Evolutionary conservation across 2,329 filamentous ascomycete genomes (phyloP), one percentile per base, ranked within the genome.

Genomic region (Chrysoporthe puriensis): DNA sequence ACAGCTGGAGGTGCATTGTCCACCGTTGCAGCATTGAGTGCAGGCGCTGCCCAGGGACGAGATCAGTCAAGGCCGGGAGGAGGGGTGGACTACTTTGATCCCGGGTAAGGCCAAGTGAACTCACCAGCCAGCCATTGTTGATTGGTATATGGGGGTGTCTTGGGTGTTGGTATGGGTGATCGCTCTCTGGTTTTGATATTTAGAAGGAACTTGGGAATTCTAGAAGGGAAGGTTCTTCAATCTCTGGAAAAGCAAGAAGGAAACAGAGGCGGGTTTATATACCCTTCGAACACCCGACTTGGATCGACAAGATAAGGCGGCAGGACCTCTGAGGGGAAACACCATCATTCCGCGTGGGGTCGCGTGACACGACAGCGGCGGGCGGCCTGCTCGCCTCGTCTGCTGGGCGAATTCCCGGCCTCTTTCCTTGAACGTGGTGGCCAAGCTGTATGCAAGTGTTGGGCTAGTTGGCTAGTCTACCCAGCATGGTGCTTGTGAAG

Each of bases 21-120:
- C 65, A 58, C 68, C 63, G 34, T 64, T 69, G 67, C 66, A 70
- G 69, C 69, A 70, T n/a, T 40, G 43, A 62, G 56, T 66, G 62
- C 66, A 70, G 48, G 64, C 21, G 60, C 69, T 68, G 59, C 48
- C 16, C 13, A 18, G n/a, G 4, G 13, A 14, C 26, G 44, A 62
- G 50, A 58, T 69, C 44, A 67, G 67, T 62, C 63, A 34, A 48
- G 48, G 48, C 0, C 8, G 26, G 13, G 43, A 34, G 11, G 50
- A 21, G 40, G 59, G 13, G 36, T 26, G 16, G 59, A 8, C 52
- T 56, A 59, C 65, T 60, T 66, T 66, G 43, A 64, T 66, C 56
- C 46, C 62, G 54, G 26, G 44, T 26, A 34, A 32, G 18, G 21
- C 44, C 34, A 21, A 57, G 62, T 14, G 40, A 5, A 61, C 59